Percentiles rank a stretch among this genome's conserved stretches.
Conservation (phyloP, 805 yeast genomes). For the Candida parachauliodes region DNA sequence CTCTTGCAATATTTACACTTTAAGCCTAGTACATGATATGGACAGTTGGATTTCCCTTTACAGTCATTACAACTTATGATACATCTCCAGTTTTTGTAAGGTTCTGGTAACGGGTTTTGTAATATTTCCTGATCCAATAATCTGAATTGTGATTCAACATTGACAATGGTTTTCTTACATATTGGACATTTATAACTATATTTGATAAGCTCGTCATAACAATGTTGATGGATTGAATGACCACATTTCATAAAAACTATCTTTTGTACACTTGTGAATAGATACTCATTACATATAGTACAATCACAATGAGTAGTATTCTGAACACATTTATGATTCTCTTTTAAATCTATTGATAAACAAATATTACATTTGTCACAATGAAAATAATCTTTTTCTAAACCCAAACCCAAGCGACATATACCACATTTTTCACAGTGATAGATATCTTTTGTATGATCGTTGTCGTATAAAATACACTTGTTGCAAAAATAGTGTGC, state of each 20-base stretch:
- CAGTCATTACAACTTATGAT: conserved; percentile 83
- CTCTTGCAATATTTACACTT: conserved; percentile 85
- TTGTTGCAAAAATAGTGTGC: conserved; percentile 74
- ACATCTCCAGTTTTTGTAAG: conserved; percentile 72
- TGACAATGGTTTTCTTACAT: conserved; percentile 78
- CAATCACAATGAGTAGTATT: conserved; percentile 88
- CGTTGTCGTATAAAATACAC: conserved; percentile 83
- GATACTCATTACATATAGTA: conserved; percentile 88
- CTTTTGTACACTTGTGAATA: conserved; percentile 76
- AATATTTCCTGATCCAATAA: conserved; percentile 80
- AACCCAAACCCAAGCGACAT: conserved; percentile 84
- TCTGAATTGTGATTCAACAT: conserved; percentile 86
- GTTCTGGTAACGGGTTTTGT: conserved; percentile 75
- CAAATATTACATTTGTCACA: conserved; percentile 89
- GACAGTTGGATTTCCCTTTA: conserved; percentile 69
- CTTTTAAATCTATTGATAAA: conserved; percentile 70
- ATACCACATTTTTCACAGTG: conserved; percentile 94
- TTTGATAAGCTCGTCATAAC: conserved; percentile 78
- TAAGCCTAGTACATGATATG: conserved; percentile 81
- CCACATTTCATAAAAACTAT: conserved; percentile 94
- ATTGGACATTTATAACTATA: conserved; percentile 89
- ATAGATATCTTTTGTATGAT: conserved; percentile 72
- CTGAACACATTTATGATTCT: conserved; percentile 79
- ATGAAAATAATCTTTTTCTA: conserved; percentile 87
- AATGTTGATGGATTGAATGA: conserved; percentile 84